Percentiles rank a stretch among this genome's conserved stretches.
Evolutionary conservation across 192 early-diverging fungal species (phyloP).

Genomic region (Anaeromyces robustus): DNA sequence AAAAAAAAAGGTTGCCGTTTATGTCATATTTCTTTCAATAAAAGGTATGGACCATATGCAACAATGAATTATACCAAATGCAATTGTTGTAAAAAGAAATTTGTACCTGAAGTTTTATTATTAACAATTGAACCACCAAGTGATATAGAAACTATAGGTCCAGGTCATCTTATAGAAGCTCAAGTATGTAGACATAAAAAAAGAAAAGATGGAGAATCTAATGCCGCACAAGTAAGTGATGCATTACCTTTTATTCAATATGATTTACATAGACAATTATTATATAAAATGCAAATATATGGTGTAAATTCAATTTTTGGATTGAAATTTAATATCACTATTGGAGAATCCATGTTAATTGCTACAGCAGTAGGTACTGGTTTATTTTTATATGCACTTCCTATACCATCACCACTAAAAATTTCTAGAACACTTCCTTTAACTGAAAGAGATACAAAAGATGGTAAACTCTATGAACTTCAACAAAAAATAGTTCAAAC

Average conservation of each 20-base stretch:
- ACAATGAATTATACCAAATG: conserved; percentile 55
- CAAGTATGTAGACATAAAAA: conserved; percentile 38
- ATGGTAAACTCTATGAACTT: conserved; percentile 45
- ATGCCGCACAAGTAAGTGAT: conserved; percentile 53
- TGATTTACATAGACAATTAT: conserved; percentile 64
- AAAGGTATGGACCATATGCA: conserved; percentile 41
- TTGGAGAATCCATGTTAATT: conserved; percentile 21
- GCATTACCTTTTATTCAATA: conserved; percentile 69
- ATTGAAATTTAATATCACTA: conserved; percentile 31
- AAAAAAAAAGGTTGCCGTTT: conserved; percentile 35
- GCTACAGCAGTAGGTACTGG: conserved; percentile 28
- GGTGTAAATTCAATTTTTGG: conserved; percentile 68
- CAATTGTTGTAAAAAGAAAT: conserved; percentile 47
- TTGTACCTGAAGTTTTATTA: conserved; percentile 59
- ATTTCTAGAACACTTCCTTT: conserved; percentile 44
- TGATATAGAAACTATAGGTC: conserved; percentile 50
- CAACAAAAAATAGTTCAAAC: conserved; percentile 49
- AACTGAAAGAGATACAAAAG: conserved; percentile 57
- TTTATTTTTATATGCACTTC: conserved; percentile 51
- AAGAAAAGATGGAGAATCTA: conserved; percentile 35
- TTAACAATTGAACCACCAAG: conserved; percentile 56
- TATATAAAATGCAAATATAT: conserved; percentile 61
- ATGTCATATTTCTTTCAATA: conserved; percentile 50
- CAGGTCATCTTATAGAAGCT: conserved; percentile 54
- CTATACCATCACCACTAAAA: conserved; percentile 49